phyloP scores from a whole-genome alignment of 768 basidiomycete genomes.

The Naganishia vaughanmartiniae region DNA sequence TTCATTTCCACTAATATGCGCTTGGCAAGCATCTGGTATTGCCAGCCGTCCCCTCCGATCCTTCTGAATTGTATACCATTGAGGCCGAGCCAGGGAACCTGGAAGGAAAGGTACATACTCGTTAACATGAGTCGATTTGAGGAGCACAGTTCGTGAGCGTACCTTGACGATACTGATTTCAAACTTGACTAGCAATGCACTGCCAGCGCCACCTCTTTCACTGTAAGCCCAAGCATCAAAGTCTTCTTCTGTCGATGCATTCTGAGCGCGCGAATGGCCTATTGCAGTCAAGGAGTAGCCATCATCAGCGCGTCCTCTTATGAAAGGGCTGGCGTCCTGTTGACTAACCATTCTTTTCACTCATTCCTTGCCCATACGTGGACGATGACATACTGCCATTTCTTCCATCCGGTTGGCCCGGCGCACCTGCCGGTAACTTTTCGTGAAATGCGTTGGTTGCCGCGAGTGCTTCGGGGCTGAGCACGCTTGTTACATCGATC shows the following conservation, averaged over 20 bases:
- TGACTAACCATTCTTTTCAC: slow-evolving; percentile 1
- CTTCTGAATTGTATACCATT: slow-evolving; percentile 95
- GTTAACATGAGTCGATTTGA: background rate
- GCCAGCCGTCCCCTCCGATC: slow-evolving; percentile 87
- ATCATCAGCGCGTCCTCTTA: slow-evolving; percentile 15
- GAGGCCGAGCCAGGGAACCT: slow-evolving; percentile 90
- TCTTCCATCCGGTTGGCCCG: background rate
- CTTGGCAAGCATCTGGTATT: slow-evolving; percentile 85
- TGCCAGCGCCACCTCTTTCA: slow-evolving; percentile 58
- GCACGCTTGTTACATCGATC: slow-evolving; percentile 78
- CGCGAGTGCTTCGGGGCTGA: slow-evolving; percentile 24
- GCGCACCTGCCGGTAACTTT: background rate
- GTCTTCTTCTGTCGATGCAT: slow-evolving; percentile 41
- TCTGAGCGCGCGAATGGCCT: slow-evolving; percentile 10
- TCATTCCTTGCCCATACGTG: background rate
- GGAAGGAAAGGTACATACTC: background rate
- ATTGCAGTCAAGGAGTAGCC: background rate
- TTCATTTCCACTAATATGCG: slow-evolving; percentile 47
- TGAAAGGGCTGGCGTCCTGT: background rate
- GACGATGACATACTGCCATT: slow-evolving; percentile 10
- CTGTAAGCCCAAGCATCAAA: slow-evolving; percentile 51
- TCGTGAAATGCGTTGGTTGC: slow-evolving; percentile 3
- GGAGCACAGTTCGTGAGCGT: slow-evolving; percentile 38
- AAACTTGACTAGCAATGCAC: slow-evolving; percentile 82
- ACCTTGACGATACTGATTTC: slow-evolving; percentile 98